Conservation (phyloP, 1,284 basidiomycete genomes). For the Microbotryomycetes sp. region DNA sequence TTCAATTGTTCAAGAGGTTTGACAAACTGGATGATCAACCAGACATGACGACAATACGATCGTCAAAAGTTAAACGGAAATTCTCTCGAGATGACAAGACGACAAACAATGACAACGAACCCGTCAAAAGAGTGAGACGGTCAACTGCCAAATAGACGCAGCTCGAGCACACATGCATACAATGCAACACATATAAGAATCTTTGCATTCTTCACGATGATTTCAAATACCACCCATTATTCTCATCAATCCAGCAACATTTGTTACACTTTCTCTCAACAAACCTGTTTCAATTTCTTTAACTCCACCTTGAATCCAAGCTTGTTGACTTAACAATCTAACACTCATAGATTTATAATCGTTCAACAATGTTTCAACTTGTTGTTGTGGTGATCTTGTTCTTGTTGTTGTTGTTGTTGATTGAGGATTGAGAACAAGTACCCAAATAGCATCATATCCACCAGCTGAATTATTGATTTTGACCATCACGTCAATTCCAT, state of each 20-base stretch:
- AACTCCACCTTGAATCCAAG: conserved; percentile 59
- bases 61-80: too few relatives aligned
- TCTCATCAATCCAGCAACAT: background rate
- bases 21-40: too few relatives aligned
- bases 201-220: too few relatives aligned
- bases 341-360: conserved; percentile 66
- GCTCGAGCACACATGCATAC: too few relatives aligned
- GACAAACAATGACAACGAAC: too few relatives aligned
- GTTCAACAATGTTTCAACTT: conserved; percentile 67
- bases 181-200: too few relatives aligned
- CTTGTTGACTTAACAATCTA: conserved; percentile 67
- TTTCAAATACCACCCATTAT: background rate
- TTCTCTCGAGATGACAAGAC: too few relatives aligned
- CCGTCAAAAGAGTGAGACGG: too few relatives aligned
- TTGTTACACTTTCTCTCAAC: conserved; percentile 2
- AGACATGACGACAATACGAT: too few relatives aligned
- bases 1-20: too few relatives aligned
- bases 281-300: conserved; percentile 15
- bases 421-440: conserved; percentile 67
- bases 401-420: conserved; percentile 36
- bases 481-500: too few relatives aligned
- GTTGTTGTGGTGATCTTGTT: conserved; percentile 34
- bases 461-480: conserved; percentile 57
- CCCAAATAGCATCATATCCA: conserved; percentile 94
- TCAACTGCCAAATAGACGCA: too few relatives aligned